phyloP scores from a whole-genome alignment of 768 basidiomycete species.

The Rossbeevera mucosa region DNA sequence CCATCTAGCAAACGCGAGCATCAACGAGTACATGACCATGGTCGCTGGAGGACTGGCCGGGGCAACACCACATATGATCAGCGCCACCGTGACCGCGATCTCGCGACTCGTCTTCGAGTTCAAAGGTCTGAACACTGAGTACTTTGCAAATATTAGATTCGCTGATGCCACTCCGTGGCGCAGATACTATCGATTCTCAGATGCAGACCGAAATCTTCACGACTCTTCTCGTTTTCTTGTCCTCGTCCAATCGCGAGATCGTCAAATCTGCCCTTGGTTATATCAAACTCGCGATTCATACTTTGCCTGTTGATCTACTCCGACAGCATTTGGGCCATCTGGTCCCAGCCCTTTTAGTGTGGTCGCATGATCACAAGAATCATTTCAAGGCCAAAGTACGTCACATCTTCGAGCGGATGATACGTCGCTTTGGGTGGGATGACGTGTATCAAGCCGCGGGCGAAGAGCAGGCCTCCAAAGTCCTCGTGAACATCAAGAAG shows the following conservation, averaged over 20 bases:
- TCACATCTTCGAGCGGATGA: constrained; percentile 94
- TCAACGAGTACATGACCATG: constrained; percentile 96
- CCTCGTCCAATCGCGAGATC: constrained; percentile 94
- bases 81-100: constrained; percentile 91
- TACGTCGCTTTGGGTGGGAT: constrained; percentile 86
- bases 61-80: constrained; percentile 95
- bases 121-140: constrained; percentile 52
- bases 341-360: constrained; percentile 79
- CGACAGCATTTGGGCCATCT: constrained; percentile 72
- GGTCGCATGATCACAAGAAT: constrained; percentile 98
- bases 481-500: constrained; percentile 92
- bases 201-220: constrained; percentile 83
- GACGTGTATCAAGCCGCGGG: constrained; percentile 70
- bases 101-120: constrained; percentile 95
- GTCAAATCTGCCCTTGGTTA: constrained; percentile 96
- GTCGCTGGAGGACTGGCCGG: constrained; percentile 91
- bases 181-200: constrained; percentile 62
- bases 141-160: not conserved
- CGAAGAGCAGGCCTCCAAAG: constrained; percentile 81
- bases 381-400: constrained; percentile 97
- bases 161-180: constrained; percentile 2
- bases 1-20: constrained; percentile 55
- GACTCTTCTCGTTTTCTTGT: constrained; percentile 86
- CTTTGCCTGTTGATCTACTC: constrained; percentile 66
- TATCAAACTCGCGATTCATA: constrained; percentile 88